Base-by-base conservation (phyloP, 192 early-diverging fungal genomes). In the Linnemannia zychae region DNA sequence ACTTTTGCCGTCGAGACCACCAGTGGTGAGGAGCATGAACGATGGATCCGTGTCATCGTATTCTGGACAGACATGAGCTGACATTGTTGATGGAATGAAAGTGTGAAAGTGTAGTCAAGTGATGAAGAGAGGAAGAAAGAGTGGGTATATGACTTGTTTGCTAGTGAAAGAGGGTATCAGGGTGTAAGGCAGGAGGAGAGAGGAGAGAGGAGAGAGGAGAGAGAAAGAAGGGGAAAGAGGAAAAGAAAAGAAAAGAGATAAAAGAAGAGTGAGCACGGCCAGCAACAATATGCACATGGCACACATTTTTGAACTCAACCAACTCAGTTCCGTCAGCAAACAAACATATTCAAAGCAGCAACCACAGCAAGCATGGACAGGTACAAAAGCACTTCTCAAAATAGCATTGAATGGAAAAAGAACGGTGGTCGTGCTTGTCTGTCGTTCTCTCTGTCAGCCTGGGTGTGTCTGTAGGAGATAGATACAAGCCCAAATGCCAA, bases 11-110 rank as follows among this genome's bases (percentile, higher is more conserved):
- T 77, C 72, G 18, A 73, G 28, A 36, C 71, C 76, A 33, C 40
- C 65, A 38, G 52, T 53, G 38, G 12, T 17, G 48, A 47, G 33
- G 72, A 67, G 28, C 52, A 50, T 16, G 63, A 60, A 38, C 1
- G 57, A 28, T 24, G 76, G 65, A 47, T 78, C 37, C 34, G 49
- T 49, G 24, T 40, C 52, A 52, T 84, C 81, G 31, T 78, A 84
- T 17, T 74, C 76, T 49, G 81, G 76, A 78, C 81, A 84, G 13
- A 74, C 76, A n/a, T 60, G 76, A 20, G 81, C 77, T 40, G 47
- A 60, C 71, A 84, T 70, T 47, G 16, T 60, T 44, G n/a, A n/a
- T n/a, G 22, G 22, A 48, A 60, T n/a, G 34, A 71, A 24, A 3
- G 47, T 46, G 60, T 49, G 67, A 24, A 12, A 28, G 74, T 33